Conservation (phyloP, 2,329 filamentous ascomycete species). For the Pyrenophora tritici-repentis region DNA sequence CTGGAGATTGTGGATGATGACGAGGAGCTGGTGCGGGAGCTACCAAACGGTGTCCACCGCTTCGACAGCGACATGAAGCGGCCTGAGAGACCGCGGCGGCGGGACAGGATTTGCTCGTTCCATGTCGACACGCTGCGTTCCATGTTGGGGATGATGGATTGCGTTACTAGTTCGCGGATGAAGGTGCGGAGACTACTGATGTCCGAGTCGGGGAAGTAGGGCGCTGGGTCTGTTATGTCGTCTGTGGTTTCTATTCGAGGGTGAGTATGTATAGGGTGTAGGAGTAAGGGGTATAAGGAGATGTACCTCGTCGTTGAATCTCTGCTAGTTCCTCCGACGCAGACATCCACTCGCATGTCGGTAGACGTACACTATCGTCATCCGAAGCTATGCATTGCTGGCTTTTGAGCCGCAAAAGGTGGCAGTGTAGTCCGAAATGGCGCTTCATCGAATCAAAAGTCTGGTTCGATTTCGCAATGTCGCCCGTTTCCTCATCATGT, state of each 20-base stretch:
- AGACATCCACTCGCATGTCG: conserved; percentile 85
- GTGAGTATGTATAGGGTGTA: conserved; percentile 10
- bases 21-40: conserved; percentile 63
- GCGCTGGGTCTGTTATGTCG: conserved; percentile 71
- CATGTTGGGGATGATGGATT: conserved; percentile 95
- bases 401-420: conserved; percentile 83
- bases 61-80: conserved; percentile 94
- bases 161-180: conserved; percentile 90
- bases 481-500: conserved; percentile 93
- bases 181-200: conserved; percentile 85
- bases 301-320: conserved; percentile 65
- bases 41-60: conserved; percentile 83
- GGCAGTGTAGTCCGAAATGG: conserved; percentile 95
- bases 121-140: conserved; percentile 87
- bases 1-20: conserved; percentile 53
- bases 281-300: neutral
- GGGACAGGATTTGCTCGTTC: conserved; percentile 96
- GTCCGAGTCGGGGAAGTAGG: conserved; percentile 91
- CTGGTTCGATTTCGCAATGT: conserved; percentile 85
- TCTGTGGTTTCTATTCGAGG: conserved; percentile 62
- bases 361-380: conserved; percentile 83
- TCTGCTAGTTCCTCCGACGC: conserved; percentile 81
- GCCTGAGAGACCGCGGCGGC: conserved; percentile 83
- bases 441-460: conserved; percentile 99
- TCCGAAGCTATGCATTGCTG: conserved; percentile 86